Evolutionary conservation across 371 early-diverging fungal genomes (phyloP), one percentile per base, ranked within the genome.

Genomic region (Mucor irregularis): DNA sequence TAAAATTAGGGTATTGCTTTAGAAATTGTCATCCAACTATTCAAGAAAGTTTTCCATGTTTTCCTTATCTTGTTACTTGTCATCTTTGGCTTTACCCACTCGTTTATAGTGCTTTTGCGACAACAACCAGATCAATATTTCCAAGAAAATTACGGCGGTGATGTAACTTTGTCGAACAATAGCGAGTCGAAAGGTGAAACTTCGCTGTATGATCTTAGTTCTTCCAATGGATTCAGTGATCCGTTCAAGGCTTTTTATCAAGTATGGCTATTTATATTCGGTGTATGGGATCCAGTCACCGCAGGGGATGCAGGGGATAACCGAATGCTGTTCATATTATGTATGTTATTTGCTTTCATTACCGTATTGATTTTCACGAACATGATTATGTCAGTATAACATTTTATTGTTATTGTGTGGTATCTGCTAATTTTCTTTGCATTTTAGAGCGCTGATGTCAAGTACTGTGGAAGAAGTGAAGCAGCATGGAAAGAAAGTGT

Each of bases 401-500:
- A 2, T 3, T 21, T 9, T 30, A 21, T 19, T 0, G n/a, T 28
- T 14, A 14, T 24, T 31, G 26, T 25, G 3, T 17, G 28, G 16
- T 2, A 0, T 13, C 16, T 24, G 4, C 26, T 31, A 30, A 16
- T 43, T 24, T 24, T 33, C 9, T 13, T 28, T 21, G 19, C 17
- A 31, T 13, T 39, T 19, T 31, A 53, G 54, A 11, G 54, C 48
- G 4, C 33, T 53, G 7, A 60, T 60, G 60, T 47, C 60, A 4
- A 48, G 48, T 21, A 53, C 47, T 28, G 48, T 47, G n/a, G 60
- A 53, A 34, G 49, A 48, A 8, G 43, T 53, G 13, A 39, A 24
- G 28, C 14, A 25, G 7, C 33, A 29, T 2, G 60, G 60, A 24
- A 53, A 53, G 16, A 40, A 40, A 48, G 54, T 28, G 7, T 60